These are phyloP conservation scores for Cyclocybe aegerita DNA, from an alignment of 768 basidiomycete genomes.

Conservation along the genomic window DNA sequence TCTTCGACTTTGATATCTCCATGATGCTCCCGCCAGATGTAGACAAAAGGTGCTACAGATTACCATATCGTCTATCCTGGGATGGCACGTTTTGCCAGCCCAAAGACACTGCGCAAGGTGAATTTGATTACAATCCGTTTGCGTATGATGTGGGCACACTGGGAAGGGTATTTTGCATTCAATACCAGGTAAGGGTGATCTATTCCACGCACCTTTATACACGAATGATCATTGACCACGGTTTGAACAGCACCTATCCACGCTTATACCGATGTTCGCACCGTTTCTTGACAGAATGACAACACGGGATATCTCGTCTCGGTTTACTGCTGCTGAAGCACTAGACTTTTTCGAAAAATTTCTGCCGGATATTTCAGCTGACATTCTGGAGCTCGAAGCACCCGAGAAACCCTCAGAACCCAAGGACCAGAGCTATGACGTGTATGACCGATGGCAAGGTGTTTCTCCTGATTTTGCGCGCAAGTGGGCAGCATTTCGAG, in stretches of 20 bases:
- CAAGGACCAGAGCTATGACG: neutral
- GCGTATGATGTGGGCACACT: slow-evolving; percentile 22
- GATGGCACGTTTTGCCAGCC: neutral
- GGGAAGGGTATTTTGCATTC: slow-evolving; percentile 7
- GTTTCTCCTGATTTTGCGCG: slow-evolving; percentile 13
- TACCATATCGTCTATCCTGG: slow-evolving; percentile 12
- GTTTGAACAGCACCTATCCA: slow-evolving; percentile 25
- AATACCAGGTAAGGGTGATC: slow-evolving; percentile 9
- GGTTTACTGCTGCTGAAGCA: no score
- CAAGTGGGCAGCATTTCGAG: slow-evolving; percentile 15
- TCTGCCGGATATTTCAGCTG: slow-evolving; percentile 13
- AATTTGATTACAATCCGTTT: slow-evolving; percentile 24
- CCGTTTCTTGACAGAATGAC: no score
- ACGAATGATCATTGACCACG: slow-evolving; percentile 14
- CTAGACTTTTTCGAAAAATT: slow-evolving; percentile 5
- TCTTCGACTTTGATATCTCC: slow-evolving; percentile 22
- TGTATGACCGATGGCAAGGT: slow-evolving; percentile 17
- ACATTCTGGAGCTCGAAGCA: neutral
- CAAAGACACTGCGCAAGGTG: slow-evolving; percentile 15
- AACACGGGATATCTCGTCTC: no score
- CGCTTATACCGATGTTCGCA: no score
- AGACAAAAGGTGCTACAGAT: neutral
- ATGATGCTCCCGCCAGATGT: slow-evolving; percentile 10
- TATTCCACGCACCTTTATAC: neutral
- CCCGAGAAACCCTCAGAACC: neutral